Evolutionary conservation across 2,329 filamentous ascomycete species (phyloP).

Genomic region (Colletotrichum liriopes): DNA sequence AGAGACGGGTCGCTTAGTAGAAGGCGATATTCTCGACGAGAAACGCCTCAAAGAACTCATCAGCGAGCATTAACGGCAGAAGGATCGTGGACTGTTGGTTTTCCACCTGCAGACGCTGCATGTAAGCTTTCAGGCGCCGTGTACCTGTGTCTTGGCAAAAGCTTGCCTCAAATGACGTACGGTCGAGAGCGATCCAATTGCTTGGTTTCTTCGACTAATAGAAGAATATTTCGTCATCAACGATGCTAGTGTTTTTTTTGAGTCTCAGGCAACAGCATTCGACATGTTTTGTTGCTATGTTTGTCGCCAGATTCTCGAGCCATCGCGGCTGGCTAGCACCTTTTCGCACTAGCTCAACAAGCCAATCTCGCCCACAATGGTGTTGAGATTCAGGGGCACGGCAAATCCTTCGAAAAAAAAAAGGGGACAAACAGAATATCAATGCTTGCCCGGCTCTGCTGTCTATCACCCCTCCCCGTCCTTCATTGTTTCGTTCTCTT

Average conservation of each 20-base stretch:
- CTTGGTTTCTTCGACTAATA: too few species aligned
- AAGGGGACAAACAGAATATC: neutral
- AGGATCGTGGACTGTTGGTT: too few species aligned
- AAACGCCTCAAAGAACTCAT: constrained; percentile 47
- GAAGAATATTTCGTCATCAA: neutral
- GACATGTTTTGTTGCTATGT: neutral
- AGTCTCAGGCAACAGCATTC: neutral
- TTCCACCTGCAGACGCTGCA: too few species aligned
- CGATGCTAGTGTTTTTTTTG: neutral
- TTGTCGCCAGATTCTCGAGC: neutral
- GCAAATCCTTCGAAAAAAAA: neutral
- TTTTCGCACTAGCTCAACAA: neutral
- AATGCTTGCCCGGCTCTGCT: too few species aligned
- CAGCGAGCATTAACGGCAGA: neutral
- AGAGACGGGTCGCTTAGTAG: constrained; percentile 48
- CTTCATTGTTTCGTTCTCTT: neutral
- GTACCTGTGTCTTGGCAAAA: neutral
- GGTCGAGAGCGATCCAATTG: too few species aligned
- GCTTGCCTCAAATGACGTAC: neutral
- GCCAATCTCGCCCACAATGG: constrained; percentile 1
- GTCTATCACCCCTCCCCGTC: neutral
- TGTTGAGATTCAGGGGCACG: neutral
- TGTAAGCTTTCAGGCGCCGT: neutral
- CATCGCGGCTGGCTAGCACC: neutral
- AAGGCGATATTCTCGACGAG: constrained; percentile 49